Base-by-base conservation (phyloP, 257 asterid genomes). In the Solanum rostratum region DNA sequence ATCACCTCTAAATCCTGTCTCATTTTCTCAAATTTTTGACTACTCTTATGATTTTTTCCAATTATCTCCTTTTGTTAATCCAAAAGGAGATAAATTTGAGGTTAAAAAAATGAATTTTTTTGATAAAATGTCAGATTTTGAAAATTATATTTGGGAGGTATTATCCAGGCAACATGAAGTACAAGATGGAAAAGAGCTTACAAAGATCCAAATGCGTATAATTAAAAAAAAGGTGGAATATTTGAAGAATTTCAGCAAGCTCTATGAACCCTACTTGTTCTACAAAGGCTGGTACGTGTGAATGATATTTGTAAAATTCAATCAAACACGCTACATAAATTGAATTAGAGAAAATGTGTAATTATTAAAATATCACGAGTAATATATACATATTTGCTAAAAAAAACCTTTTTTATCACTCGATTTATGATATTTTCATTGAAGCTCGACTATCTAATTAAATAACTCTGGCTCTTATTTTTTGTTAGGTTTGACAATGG, bases 1-100 rank as follows among this genome's bases (percentile, higher is more conserved):
- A 2, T 63, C 88, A 30, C 24, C 2, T n/a, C 19, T 52, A 0
- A 91, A 91, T 27, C 88, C 92, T 27, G 37, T 68, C 7, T 12
- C 60, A 46, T 46, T 45, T 11, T 46, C 55, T 22, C 59, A 74
- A 9, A 19, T 46, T 74, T 89, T 89, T 27, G 83, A 87, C 43
- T 83, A 74, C 5, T 81, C 78, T 1, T 50, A 87, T 20, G 87
- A 90, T 14, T 85, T 88, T 63, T 90, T 89, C 16, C 82, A 63
- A 10, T 80, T 79, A 1, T 15, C 45, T 11, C 90, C 92, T 39
- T 52, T 85, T 0, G 3, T 45, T 12, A 68, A 63, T 1, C 6
- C 39, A 4, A 39, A 68, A 41, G 2, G 86, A 50, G 73, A 59
- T 7, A 24, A 71, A 24, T 69, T 83, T 8, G 29, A 74, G 54